Conservation (phyloP, 805 yeast genomes). For the Starmerella vaccinii region DNA sequence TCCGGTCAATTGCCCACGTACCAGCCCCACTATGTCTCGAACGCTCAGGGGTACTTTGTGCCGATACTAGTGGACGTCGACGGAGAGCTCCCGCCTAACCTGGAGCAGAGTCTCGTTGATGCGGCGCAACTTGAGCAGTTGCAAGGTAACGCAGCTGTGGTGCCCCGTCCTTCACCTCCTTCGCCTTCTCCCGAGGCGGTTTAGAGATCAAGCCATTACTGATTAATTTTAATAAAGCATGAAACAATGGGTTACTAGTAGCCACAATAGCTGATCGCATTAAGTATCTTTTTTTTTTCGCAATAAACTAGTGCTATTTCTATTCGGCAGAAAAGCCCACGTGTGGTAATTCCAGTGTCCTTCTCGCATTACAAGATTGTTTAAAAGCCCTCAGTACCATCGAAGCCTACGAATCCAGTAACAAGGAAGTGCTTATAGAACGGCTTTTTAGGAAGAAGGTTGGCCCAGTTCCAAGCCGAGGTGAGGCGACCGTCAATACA, state of each 20-base stretch:
- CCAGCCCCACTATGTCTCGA: conserved; percentile 5
- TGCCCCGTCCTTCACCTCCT: too few relatives aligned
- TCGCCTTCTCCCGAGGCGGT: too few relatives aligned
- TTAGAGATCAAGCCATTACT: too few relatives aligned
- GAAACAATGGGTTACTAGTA: neutral
- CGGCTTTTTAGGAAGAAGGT: conserved; percentile 54
- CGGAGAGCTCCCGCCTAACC: neutral
- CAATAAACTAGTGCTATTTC: too few relatives aligned
- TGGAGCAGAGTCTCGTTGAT: conserved; percentile 7
- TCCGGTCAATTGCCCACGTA: conserved; percentile 6
- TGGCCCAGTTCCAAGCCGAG: conserved; percentile 76
- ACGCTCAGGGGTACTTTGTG: conserved; percentile 10
- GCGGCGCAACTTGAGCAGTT: neutral
- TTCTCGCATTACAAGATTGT: neutral
- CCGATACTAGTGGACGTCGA: conserved; percentile 11
- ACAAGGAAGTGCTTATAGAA: conserved; percentile 54
- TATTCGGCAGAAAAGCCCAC: too few relatives aligned
- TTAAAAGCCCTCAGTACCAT: conserved; percentile 54
- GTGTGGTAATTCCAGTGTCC: too few relatives aligned
- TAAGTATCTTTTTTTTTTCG: too few relatives aligned
- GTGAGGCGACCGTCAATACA: conserved; percentile 78
- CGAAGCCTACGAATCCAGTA: conserved; percentile 65
- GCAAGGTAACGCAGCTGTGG: neutral
- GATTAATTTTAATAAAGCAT: too few relatives aligned
- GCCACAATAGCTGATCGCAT: neutral